Base-by-base conservation (phyloP, 2,329 filamentous ascomycete species). In the Colletotrichum somersetense region DNA sequence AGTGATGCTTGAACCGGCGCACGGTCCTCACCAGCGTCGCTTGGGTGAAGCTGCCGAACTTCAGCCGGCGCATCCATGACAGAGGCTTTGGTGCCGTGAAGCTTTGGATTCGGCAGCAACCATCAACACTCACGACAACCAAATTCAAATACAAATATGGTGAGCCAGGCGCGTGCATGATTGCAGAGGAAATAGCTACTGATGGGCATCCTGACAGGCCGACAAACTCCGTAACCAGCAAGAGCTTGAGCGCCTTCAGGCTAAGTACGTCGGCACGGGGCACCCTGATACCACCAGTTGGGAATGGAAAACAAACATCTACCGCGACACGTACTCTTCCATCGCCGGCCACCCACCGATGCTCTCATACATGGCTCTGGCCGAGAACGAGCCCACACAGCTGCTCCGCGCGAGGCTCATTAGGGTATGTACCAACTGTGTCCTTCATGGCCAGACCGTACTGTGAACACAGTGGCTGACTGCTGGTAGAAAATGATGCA, bases 181-280 rank as follows among this genome's bases (percentile, higher is more conserved):
- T 20, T 3, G 14, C 18, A 12, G 8, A 6, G 20, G 38, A 38
- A 23, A 18, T 4, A 18, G 16, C 38, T 65, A 44, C 7, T 20
- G 20, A 23, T 3, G 1, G 16, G 72, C 75, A 58, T 35, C 23
- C 7, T 10, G 1, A 16, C 59, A 91, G 96, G 96, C 96, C 83
- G 96, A 99, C 86, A 99, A 99, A 85, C 93, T 99, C 75, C 95
- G 96, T 80, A 96, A 94, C 12, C 94, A 97, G 78, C 96, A 99
- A 84, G 96, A 99, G 83, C 95, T 99, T 80, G 96, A 99, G 84
- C 92, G 95, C 75, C 93, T 98, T 23, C 96, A 99, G 84, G 92
- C 95, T 79, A 97, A 97, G 79, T 98, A 96, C 86, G 89, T 99
- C 78, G 96, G 96, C 77, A 98, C 96, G 5, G 96, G 96, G 33